phyloP scores from a whole-genome alignment of 2,329 filamentous ascomycete genomes.

The Huntiella bhutanensis region DNA sequence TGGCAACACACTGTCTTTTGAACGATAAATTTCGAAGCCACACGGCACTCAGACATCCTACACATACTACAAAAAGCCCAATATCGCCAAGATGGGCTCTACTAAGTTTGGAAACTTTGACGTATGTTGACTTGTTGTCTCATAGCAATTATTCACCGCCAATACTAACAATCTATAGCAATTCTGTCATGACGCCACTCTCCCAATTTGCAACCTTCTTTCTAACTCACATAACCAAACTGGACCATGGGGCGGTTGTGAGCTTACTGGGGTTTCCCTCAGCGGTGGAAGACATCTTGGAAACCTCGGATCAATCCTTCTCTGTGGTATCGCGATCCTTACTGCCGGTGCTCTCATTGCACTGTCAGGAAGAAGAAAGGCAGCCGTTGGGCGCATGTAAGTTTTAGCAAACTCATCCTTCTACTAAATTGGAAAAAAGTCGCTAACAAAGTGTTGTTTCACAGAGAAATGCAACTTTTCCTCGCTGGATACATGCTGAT shows the following conservation, averaged over 20 bases:
- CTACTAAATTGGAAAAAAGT: conserved; percentile 1
- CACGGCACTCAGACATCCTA: no score
- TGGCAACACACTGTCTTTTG: no score
- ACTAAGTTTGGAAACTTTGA: conserved; percentile 43
- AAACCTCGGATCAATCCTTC: conserved; percentile 82
- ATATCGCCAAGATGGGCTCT: conserved; percentile 31
- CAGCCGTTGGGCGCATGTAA: conserved; percentile 82
- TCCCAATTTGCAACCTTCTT: conserved; percentile 71
- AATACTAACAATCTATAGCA: conserved; percentile 28
- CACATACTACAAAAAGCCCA: no score
- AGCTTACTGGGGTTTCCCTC: conserved; percentile 56
- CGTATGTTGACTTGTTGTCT: conserved; percentile 21
- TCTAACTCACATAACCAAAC: conserved; percentile 37
- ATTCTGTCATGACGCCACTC: conserved; percentile 68
- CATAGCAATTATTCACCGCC: not conserved
- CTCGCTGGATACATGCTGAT: conserved; percentile 71
- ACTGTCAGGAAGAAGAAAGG: conserved; percentile 73
- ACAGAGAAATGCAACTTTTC: conserved; percentile 91
- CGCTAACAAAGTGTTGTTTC: conserved; percentile 5
- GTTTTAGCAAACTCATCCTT: conserved; percentile 13
- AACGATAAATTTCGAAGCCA: no score
- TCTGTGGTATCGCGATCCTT: conserved; percentile 60
- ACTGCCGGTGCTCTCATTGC: conserved; percentile 49
- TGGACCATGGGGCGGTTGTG: conserved; percentile 48
- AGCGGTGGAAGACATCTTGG: conserved; percentile 47